Conservation (phyloP, 331 rosid species). For the Telfairia occidentalis region DNA sequence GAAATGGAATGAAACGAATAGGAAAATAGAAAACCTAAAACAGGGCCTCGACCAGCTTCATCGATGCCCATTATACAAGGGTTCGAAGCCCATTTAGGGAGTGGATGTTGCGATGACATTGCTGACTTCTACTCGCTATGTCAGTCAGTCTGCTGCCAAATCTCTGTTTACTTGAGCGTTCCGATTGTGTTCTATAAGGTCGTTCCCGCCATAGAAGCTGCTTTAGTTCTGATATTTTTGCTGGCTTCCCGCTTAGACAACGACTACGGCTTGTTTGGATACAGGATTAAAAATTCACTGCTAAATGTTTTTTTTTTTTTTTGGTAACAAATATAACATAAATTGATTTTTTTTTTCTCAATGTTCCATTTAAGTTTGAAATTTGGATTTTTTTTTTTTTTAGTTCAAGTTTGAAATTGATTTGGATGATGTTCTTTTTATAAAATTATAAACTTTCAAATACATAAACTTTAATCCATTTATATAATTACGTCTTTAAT, state of each 20-base stretch:
- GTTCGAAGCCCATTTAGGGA: constrained; percentile 60
- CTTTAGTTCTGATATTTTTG: neutral
- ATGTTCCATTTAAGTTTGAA: too few relatives aligned
- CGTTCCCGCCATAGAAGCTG: constrained; percentile 5
- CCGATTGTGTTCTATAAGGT: neutral
- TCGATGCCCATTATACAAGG: constrained; percentile 94
- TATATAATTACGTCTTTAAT: too few relatives aligned
- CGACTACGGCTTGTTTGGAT: neutral
- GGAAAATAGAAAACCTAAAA: constrained; percentile 35
- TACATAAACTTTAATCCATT: too few relatives aligned
- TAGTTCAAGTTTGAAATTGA: too few relatives aligned
- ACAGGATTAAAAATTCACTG: neutral
- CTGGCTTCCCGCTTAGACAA: neutral
- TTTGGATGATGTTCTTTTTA: too few relatives aligned
- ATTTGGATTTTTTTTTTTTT: too few relatives aligned
- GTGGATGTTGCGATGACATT: constrained; percentile 39
- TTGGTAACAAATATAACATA: too few relatives aligned
- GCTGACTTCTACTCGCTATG: neutral
- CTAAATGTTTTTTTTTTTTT: too few relatives aligned
- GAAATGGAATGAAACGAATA: neutral
- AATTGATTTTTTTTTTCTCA: too few relatives aligned
- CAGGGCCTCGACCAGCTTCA: constrained; percentile 98
- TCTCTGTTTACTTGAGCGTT: neutral
- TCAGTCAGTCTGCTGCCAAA: neutral
- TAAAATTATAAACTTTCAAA: too few relatives aligned